A percentile compares a stretch with the other conserved stretches of the same genome.
These are phyloP conservation scores for Coemansia sp. DNA, from an alignment of 192 early-diverging fungal species.

Conservation along the genomic window DNA sequence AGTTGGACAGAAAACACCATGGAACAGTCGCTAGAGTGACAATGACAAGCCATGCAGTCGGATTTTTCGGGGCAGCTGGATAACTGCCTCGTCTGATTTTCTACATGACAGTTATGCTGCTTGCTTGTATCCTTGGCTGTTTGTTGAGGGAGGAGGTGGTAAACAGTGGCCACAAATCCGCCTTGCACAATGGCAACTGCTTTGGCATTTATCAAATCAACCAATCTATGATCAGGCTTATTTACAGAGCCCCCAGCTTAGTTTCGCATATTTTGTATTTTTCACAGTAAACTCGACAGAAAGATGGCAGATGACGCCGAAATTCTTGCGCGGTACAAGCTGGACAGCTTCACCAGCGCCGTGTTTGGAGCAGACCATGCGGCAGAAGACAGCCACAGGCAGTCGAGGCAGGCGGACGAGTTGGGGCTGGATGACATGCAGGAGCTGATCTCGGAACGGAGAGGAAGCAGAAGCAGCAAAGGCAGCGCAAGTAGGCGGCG, in stretches of 20 bases:
- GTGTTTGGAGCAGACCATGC: slow-evolving; percentile 25
- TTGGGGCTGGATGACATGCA: slow-evolving; percentile 17
- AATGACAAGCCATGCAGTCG: slow-evolving; percentile 16
- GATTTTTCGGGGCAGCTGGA: slow-evolving; percentile 4
- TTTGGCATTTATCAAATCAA: too few relatives aligned
- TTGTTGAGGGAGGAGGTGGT: too few relatives aligned
- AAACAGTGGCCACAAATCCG: too few relatives aligned
- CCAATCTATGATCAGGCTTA: too few relatives aligned
- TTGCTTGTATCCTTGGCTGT: too few relatives aligned
- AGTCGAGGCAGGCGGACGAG: slow-evolving; percentile 18
- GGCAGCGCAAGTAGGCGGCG: slow-evolving; percentile 11
- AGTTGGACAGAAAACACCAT: not conserved
- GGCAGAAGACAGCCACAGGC: slow-evolving; percentile 5
- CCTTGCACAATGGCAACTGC: too few relatives aligned
- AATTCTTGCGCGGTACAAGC: slow-evolving; percentile 46
- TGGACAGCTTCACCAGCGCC: slow-evolving; percentile 43
- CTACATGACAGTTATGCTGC: not conserved
- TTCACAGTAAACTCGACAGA: too few relatives aligned
- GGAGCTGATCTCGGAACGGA: slow-evolving; percentile 13
- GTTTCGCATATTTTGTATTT: too few relatives aligned
- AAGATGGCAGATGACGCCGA: slow-evolving; percentile 35
- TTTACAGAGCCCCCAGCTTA: too few relatives aligned
- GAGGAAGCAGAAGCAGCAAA: slow-evolving; percentile 15
- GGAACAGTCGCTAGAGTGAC: slow-evolving; percentile 6
- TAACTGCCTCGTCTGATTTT: slow-evolving; percentile 14